Percentiles rank a stretch among this genome's conserved stretches.
phyloP scores from a whole-genome alignment of 345 rosid genomes.

The Dipteronia dyeriana region DNA sequence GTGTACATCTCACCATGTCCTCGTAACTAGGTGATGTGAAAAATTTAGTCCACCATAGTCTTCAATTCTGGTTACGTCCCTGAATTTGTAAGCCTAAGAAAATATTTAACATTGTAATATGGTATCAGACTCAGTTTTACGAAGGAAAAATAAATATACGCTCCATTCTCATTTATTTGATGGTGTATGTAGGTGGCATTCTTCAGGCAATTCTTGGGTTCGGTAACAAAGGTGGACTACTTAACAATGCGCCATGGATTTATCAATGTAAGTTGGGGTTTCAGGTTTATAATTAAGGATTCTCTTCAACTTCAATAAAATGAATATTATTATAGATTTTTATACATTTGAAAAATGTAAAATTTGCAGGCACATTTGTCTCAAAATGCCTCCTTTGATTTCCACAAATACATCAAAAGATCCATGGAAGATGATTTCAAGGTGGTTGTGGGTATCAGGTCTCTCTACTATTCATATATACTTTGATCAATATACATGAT shows the following conservation, averaged over 20 bases:
- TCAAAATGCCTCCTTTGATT: constrained; percentile 48
- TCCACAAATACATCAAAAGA: constrained; percentile 61
- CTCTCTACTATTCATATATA: neutral
- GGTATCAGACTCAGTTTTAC: too few species aligned
- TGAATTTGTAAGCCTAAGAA: constrained; percentile 41
- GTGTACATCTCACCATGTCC: too few species aligned
- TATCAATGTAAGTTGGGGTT: constrained; percentile 42
- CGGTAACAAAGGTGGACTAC: constrained; percentile 56
- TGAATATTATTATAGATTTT: neutral
- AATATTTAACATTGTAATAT: too few species aligned
- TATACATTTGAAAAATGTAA: neutral
- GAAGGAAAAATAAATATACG: too few species aligned
- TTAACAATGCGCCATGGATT: constrained; percentile 67
- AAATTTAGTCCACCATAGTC: too few species aligned
- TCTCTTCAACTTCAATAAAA: neutral
- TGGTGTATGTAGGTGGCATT: constrained; percentile 46
- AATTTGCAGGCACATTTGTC: constrained; percentile 54
- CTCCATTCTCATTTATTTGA: too few species aligned
- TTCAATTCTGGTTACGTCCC: too few species aligned
- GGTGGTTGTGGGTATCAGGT: constrained; percentile 65
- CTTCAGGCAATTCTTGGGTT: constrained; percentile 59
- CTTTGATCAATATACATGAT: neutral
- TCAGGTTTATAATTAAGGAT: too few species aligned
- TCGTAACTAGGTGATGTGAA: too few species aligned
- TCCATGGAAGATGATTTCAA: constrained; percentile 71